Conservation (phyloP, 1,284 basidiomycete genomes). For the Stereum hirsutum region DNA sequence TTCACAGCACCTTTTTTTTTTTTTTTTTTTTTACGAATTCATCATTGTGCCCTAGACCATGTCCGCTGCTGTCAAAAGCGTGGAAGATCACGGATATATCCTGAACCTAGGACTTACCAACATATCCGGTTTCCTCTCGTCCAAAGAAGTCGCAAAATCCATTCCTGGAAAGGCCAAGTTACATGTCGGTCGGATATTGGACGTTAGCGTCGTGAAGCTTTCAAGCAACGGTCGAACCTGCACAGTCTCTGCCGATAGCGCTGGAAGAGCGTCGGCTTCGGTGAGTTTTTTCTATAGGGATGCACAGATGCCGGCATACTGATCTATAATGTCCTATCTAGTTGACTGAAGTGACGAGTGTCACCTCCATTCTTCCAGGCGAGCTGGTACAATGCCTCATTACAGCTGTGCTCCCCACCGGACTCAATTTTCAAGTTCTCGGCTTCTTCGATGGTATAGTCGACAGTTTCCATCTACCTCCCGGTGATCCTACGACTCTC, state of each 20-base stretch:
- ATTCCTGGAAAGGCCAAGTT: constrained; percentile 36
- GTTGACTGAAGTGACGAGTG: constrained; percentile 72
- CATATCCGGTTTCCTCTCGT: constrained; percentile 72
- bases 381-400: constrained; percentile 80
- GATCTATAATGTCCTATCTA: constrained; percentile 15
- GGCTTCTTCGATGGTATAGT: constrained; percentile 94
- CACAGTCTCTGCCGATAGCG: constrained; percentile 44
- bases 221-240: constrained; percentile 67
- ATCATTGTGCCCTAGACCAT: constrained; percentile 43
- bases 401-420: constrained; percentile 71
- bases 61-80: constrained; percentile 71
- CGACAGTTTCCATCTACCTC: constrained; percentile 73
- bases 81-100: constrained; percentile 94
- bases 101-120: constrained; percentile 78
- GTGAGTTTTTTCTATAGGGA: too few species aligned
- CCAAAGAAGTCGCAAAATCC: constrained; percentile 48
- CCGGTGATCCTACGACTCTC: constrained; percentile 35
- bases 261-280: constrained; percentile 35
- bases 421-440: constrained; percentile 85
- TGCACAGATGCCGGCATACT: too few species aligned
- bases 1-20: too few species aligned
- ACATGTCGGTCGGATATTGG: constrained; percentile 58
- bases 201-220: constrained; percentile 53
- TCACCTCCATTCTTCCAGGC: constrained; percentile 83
- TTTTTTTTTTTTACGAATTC: constrained; percentile 4